Percentiles rank a stretch among this genome's conserved stretches.
phyloP scores from a whole-genome alignment of 768 basidiomycete genomes.

The Lepiota venenata region DNA sequence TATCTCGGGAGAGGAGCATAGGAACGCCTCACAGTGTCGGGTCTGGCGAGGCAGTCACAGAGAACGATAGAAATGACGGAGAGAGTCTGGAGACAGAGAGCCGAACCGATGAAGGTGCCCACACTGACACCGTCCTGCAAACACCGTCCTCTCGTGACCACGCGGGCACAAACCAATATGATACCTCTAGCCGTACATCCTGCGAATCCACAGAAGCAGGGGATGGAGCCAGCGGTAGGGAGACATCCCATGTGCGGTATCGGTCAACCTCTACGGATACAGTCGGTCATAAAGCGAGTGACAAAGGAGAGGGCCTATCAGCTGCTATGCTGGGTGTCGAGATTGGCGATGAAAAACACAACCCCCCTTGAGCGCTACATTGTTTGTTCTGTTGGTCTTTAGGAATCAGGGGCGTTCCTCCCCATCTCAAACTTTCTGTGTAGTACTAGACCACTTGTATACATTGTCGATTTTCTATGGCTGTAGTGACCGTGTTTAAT shows the following conservation, averaged over 20 bases:
- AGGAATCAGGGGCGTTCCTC: neutral
- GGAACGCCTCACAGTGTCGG: constrained; percentile 61
- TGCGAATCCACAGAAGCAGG: neutral
- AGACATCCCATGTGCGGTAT: constrained; percentile 2
- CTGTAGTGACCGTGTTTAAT: constrained; percentile 4
- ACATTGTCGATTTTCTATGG: neutral
- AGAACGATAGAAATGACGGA: constrained; percentile 31
- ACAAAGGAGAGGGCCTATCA: constrained; percentile 1
- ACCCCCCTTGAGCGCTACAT: neutral
- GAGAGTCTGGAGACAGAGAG: constrained; percentile 1
- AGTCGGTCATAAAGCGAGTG: constrained; percentile 4
- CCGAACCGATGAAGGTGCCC: neutral
- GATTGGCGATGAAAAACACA: neutral
- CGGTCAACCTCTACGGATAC: constrained; percentile 11
- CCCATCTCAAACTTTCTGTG: neutral
- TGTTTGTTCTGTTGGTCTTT: neutral
- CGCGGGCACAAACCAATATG: neutral
- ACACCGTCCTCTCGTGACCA: neutral
- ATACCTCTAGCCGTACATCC: neutral
- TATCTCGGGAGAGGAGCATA: constrained; percentile 51
- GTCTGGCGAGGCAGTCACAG: constrained; percentile 54
- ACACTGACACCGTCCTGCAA: neutral
- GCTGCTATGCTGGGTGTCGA: constrained; percentile 1
- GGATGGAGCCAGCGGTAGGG: neutral
- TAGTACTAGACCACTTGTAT: neutral